Percentiles rank a stretch among this genome's conserved stretches.
Conservation (phyloP, 2,329 filamentous ascomycete genomes). For the Emydomyces testavorans region DNA sequence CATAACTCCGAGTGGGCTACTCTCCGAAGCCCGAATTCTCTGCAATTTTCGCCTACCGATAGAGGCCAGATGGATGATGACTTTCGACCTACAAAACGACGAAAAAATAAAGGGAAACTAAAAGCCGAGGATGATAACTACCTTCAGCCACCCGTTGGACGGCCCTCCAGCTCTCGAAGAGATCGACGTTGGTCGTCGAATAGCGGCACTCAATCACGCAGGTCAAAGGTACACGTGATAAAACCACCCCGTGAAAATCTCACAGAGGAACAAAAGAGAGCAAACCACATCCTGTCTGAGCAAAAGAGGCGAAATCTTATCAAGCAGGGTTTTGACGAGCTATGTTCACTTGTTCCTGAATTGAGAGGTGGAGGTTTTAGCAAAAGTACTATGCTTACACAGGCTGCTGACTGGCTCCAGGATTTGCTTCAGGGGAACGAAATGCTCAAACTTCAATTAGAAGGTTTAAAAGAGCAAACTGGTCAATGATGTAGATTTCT, state of each 20-base stretch:
- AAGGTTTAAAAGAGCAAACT: conserved; percentile 31
- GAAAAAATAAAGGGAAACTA: conserved; percentile 44
- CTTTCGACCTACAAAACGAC: conserved; percentile 35
- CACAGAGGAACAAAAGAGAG: conserved; percentile 66
- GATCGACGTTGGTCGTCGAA: conserved; percentile 13
- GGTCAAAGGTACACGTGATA: conserved; percentile 19
- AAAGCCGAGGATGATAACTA: conserved; percentile 33
- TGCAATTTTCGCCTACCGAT: conserved; percentile 3
- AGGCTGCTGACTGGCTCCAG: conserved; percentile 69
- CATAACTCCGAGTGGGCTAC: conserved; percentile 4
- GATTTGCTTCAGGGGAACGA: conserved; percentile 59
- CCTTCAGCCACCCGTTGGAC: neutral
- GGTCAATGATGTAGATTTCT: conserved; percentile 1
- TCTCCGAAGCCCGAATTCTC: neutral
- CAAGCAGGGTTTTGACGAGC: conserved; percentile 68
- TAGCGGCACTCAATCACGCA: conserved; percentile 24
- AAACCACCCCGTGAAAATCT: conserved; percentile 47
- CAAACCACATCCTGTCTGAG: conserved; percentile 78
- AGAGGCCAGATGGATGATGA: conserved; percentile 28
- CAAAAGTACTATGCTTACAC: conserved; percentile 67
- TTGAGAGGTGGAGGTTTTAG: conserved; percentile 64
- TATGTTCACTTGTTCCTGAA: conserved; percentile 65
- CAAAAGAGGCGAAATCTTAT: conserved; percentile 76
- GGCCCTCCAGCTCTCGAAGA: conserved; percentile 5
- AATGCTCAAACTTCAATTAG: conserved; percentile 44